Percentiles rank a stretch among this genome's conserved stretches.
These are phyloP conservation scores for Arabis alpina DNA, from an alignment of 345 rosid species.

Conservation along the genomic window DNA sequence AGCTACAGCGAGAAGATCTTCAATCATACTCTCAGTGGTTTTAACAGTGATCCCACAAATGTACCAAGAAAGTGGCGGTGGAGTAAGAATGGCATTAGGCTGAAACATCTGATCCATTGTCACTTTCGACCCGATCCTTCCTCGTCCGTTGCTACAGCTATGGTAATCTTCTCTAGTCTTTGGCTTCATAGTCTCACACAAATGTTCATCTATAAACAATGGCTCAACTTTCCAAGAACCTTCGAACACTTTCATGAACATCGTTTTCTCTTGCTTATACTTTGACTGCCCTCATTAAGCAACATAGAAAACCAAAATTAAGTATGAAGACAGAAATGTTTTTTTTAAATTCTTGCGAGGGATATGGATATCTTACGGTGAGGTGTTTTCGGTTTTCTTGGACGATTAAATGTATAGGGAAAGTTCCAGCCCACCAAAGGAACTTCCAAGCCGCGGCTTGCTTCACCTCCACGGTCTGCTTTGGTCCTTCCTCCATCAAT, in stretches of 20 bases:
- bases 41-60: conserved; percentile 81
- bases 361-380: conserved; percentile 52
- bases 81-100: conserved; percentile 74
- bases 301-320: not conserved
- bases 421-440: conserved; percentile 91
- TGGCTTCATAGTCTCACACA: conserved; percentile 58
- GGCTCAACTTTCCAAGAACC: conserved; percentile 92
- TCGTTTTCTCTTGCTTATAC: conserved; percentile 74
- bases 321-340: not conserved
- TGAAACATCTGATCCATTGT: conserved; percentile 86
- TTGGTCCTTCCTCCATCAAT: conserved; percentile 65
- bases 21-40: conserved; percentile 78
- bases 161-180: conserved; percentile 67
- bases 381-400: conserved; percentile 74
- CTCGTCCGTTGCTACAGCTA: conserved; percentile 69
- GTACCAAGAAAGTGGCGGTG: conserved; percentile 95
- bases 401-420: conserved; percentile 74
- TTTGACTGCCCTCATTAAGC: conserved; percentile 58
- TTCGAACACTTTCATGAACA: conserved; percentile 86
- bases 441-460: conserved; percentile 94
- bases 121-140: conserved; percentile 80
- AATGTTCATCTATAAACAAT: conserved; percentile 65
- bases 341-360: not conserved
- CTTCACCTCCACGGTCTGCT: conserved; percentile 75
- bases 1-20: conserved; percentile 55